Conservation (phyloP, 202 grass and related monocot genomes). For the Schoenoplectus tabernaemontani region DNA sequence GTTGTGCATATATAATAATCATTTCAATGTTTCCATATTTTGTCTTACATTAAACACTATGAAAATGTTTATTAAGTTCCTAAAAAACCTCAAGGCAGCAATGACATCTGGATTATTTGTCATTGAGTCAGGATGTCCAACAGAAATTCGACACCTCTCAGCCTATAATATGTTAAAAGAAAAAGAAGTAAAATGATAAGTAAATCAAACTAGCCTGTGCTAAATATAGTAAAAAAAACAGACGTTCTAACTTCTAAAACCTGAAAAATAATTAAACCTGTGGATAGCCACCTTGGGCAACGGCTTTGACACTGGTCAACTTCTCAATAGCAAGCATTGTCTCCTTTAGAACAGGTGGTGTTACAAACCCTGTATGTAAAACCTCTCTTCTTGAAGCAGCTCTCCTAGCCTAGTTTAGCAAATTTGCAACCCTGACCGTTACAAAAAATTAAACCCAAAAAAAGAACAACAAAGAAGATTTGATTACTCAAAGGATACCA, state of each 20-base stretch:
- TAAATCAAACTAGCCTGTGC: neutral
- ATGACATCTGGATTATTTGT: slow-evolving; percentile 67
- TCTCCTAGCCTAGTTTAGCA: slow-evolving; percentile 41
- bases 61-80: slow-evolving; percentile 11
- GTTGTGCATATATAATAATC: neutral
- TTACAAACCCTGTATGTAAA: slow-evolving; percentile 74
- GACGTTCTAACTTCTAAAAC: neutral
- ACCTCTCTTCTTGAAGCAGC: slow-evolving; percentile 60
- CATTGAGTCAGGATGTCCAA: slow-evolving; percentile 63
- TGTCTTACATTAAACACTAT: slow-evolving; percentile 25
- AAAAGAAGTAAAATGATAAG: neutral
- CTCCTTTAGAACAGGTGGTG: slow-evolving; percentile 69
- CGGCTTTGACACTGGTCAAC: slow-evolving; percentile 56
- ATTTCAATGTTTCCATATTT: slow-evolving; percentile 12
- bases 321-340: slow-evolving; percentile 62
- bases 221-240: neutral
- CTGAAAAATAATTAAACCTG: slow-evolving; percentile 34
- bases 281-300: slow-evolving; percentile 90
- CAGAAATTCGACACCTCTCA: slow-evolving; percentile 75
- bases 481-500: slow-evolving; percentile 33
- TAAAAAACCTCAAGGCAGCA: slow-evolving; percentile 81
- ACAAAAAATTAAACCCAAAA: neutral
- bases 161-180: slow-evolving; percentile 43
- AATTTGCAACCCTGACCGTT: neutral
- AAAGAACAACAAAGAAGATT: neutral